Percentiles rank a stretch among this genome's conserved stretches.
phyloP scores from a whole-genome alignment of 371 early-diverging fungal species.

The Umbelopsis sp. region DNA sequence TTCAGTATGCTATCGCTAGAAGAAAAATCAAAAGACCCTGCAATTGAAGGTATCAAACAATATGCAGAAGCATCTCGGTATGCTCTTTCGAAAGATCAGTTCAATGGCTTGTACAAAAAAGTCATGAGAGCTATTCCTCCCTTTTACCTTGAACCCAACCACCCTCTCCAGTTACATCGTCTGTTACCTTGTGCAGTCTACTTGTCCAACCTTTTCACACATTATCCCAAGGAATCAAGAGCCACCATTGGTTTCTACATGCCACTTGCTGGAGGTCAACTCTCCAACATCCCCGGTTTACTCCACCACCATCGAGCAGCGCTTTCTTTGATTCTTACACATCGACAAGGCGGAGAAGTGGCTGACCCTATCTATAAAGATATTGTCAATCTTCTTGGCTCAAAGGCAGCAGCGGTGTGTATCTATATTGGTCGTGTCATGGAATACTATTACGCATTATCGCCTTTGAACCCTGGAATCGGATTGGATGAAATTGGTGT shows the following conservation, averaged over 20 bases:
- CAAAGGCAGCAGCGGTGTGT: constrained; percentile 44
- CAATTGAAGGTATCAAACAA: constrained; percentile 52
- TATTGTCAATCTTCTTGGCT: constrained; percentile 41
- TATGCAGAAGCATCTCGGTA: constrained; percentile 39
- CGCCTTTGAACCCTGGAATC: constrained; percentile 44
- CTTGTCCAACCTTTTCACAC: constrained; percentile 57
- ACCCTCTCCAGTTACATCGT: constrained; percentile 49
- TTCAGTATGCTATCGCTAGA: constrained; percentile 45
- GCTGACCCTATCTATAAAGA: constrained; percentile 48
- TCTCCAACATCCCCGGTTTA: constrained; percentile 62
- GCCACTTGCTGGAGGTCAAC: constrained; percentile 61
- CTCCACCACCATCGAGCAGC: constrained; percentile 60
- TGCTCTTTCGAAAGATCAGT: constrained; percentile 29
- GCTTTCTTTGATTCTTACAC: constrained; percentile 54
- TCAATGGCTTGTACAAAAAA: constrained; percentile 42
- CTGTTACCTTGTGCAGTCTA: constrained; percentile 57
- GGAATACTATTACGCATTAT: constrained; percentile 49
- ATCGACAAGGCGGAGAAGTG: constrained; percentile 60
- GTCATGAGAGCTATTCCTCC: constrained; percentile 36
- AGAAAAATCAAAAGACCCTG: constrained; percentile 58
- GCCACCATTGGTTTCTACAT: constrained; percentile 63
- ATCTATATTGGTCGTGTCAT: constrained; percentile 49
- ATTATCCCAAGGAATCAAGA: constrained; percentile 64
- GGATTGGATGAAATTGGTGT: constrained; percentile 38
- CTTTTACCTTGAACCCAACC: constrained; percentile 35